These are phyloP conservation scores for Solanum hybrid DNA, from an alignment of 305 asterid genomes.

Conservation along the genomic window DNA sequence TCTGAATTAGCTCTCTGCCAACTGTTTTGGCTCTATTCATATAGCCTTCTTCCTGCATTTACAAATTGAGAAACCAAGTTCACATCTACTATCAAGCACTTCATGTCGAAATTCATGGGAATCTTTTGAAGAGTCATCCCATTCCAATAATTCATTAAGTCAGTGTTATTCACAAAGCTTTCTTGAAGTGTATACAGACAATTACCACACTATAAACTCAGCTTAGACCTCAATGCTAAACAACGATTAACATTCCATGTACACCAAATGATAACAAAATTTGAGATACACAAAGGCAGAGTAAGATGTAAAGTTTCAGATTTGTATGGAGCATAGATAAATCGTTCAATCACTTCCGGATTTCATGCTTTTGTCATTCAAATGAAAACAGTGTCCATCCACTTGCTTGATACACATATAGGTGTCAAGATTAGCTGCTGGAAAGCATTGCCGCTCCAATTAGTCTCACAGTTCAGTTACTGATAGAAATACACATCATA, in stretches of 20 bases:
- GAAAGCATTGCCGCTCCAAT: neutral
- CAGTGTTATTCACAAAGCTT: neutral
- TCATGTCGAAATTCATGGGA: neutral
- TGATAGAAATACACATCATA: neutral
- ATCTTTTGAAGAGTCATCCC: neutral
- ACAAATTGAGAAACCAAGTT: neutral
- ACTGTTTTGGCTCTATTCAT: constrained; percentile 30
- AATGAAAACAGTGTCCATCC: neutral
- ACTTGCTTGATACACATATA: neutral
- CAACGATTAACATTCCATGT: neutral
- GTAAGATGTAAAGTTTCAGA: neutral
- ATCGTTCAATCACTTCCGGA: neutral
- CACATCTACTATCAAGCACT: neutral
- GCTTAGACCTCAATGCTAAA: neutral
- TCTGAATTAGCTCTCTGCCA: constrained; percentile 49
- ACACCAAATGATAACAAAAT: neutral
- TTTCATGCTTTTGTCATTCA: neutral
- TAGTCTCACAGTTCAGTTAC: neutral
- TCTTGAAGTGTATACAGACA: neutral
- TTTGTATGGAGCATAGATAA: neutral
- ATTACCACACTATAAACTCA: neutral
- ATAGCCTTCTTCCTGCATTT: constrained; percentile 38
- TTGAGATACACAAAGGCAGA: neutral
- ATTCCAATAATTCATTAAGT: neutral
- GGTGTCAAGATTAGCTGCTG: neutral